Evolutionary conservation across 1,284 basidiomycete species (phyloP).

Genomic region (Rhodotorula mucilaginosa): DNA sequence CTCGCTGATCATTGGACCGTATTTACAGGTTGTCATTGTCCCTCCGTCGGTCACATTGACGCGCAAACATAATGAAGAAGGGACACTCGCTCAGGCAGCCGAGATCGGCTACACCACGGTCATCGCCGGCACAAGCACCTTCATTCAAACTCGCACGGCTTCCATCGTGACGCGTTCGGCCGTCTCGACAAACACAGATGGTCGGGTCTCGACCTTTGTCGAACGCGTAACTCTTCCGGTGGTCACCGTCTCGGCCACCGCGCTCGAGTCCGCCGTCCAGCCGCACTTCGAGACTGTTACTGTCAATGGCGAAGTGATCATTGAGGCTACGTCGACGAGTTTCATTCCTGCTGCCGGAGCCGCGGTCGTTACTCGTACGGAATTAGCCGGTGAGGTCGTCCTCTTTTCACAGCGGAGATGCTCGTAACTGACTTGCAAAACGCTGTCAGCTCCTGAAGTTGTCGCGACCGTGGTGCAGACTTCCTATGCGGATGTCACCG

Average conservation of each 20-base stretch:
- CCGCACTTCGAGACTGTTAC: constrained; percentile 6
- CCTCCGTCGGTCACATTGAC: constrained; percentile 13
- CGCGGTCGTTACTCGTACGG: constrained; percentile 4
- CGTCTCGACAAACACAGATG: background rate
- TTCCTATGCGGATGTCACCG: background rate
- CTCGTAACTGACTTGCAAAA: background rate
- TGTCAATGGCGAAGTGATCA: constrained; percentile 7
- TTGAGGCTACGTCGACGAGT: constrained; percentile 1
- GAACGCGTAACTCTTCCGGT: background rate
- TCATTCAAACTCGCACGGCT: constrained; percentile 7
- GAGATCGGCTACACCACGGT: constrained; percentile 12
- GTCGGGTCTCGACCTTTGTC: constrained; percentile 4
- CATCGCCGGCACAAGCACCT: constrained; percentile 12
- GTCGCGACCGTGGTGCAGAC: background rate
- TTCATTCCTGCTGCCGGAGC: background rate
- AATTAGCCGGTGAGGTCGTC: background rate
- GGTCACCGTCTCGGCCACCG: constrained; percentile 9
- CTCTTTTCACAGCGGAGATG: no score
- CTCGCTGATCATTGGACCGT: background rate
- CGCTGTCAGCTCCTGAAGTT: background rate
- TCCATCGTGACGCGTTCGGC: constrained; percentile 2
- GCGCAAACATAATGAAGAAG: background rate
- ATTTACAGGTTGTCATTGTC: constrained; percentile 1
- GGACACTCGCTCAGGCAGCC: background rate
- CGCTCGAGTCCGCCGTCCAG: background rate